Evolutionary conservation across 805 yeast species (phyloP).

Genomic region (Wickerhamiella siamensis): DNA sequence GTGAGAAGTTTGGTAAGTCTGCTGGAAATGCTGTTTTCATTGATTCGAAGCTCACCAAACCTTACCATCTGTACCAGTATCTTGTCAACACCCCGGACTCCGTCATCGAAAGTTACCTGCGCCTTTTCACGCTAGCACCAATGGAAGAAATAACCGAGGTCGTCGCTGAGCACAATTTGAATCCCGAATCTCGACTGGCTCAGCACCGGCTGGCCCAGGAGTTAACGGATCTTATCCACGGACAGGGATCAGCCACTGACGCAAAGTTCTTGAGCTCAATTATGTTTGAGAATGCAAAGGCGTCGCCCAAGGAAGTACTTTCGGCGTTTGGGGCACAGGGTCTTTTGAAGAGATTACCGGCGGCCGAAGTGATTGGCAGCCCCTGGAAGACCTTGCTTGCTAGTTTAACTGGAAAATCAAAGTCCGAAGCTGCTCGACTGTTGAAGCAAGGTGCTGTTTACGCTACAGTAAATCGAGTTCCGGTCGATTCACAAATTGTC

Average conservation of each 20-base stretch:
- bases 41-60: constrained; percentile 55
- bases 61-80: constrained; percentile 74
- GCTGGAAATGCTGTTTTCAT: constrained; percentile 95
- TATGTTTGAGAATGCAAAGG: constrained; percentile 43
- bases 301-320: constrained; percentile 32
- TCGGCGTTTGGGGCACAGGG: constrained; percentile 45
- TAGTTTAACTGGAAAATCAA: constrained; percentile 28
- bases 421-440: constrained; percentile 44
- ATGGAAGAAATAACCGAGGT: constrained; percentile 40
- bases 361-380: constrained; percentile 26
- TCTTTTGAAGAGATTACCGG: constrained; percentile 30
- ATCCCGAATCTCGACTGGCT: constrained; percentile 55
- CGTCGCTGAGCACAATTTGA: constrained; percentile 35
- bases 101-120: constrained; percentile 53
- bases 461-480: constrained; percentile 44
- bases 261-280: constrained; percentile 55
- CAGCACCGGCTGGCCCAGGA: constrained; percentile 71
- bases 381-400: constrained; percentile 42
- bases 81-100: constrained; percentile 55
- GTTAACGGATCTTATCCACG: constrained; percentile 78
- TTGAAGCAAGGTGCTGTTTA: constrained; percentile 62
- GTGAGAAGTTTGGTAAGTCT: constrained; percentile 91
- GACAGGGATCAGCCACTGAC: constrained; percentile 55
- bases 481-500: constrained; percentile 35
- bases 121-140: constrained; percentile 70